Evolutionary conservation across 495 filamentous ascomycete genomes (phyloP), one percentile per base, ranked within the genome.

Genomic region (Penicillium coffeae): DNA sequence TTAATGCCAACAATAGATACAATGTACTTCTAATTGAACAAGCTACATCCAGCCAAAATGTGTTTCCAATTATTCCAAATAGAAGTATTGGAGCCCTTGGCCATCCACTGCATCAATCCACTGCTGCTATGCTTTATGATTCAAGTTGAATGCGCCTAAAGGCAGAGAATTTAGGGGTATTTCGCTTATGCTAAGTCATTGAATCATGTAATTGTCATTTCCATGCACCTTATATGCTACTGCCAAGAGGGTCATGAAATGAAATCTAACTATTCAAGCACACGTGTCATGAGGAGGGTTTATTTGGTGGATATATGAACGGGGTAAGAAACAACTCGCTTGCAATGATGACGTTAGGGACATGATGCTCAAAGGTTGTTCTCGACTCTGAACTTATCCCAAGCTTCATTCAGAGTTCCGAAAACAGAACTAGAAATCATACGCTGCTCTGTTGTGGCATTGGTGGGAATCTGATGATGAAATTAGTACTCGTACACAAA

Each of bases 361-460:
- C 15, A 30, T 43, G n/a, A 45, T 6, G 14, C 16, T 57, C 54
- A 75, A 22, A 75, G 63, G 44, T 74, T 75, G 66, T 97, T 96
- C 60, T 98, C 91, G 48, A 75, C 74, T 70, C 92, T 93, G 72
- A 98, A 98, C 67, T 90, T 95, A 63, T 98, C 93, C 93, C 93
- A 98, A 6, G 90, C 90, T 69, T 97, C 94, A 62, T 98, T 98
- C 63, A 98, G 73, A 13, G 89, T 87, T 52, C 84, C 86, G 58
- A 98, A 98, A 14, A 98, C 93, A 5, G 85, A 82, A 7, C 82
- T 88, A 42, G 89, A 88, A 64, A 97, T 88, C 86, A 98, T 95
- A 36, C 79, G 81, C 50, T 95, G 88, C 68, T 97, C 94, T 1
- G 91, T 97, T n/a, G 82, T 91, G 21, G 93, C 90, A 50, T 84